Conservation (phyloP, 192 early-diverging fungal species). For the Cladochytrium replicatum region DNA sequence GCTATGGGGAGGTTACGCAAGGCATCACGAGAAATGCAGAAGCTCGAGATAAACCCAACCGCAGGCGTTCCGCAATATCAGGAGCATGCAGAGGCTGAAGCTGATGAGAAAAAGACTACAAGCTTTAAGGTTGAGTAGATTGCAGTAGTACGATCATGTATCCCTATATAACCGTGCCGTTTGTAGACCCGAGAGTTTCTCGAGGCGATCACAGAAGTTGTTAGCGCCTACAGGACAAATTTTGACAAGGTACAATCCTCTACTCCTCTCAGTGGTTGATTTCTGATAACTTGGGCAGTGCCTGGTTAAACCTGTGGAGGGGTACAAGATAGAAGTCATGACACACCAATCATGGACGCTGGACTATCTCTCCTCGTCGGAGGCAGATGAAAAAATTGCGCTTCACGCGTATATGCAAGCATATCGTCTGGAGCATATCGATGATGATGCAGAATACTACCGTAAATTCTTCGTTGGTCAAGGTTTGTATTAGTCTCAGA, state of each 20-base stretch:
- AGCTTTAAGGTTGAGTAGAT: not conserved
- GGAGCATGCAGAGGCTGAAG: not conserved
- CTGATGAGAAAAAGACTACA: not conserved
- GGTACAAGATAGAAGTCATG: not conserved
- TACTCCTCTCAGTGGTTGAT: not conserved
- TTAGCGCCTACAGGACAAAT: not conserved
- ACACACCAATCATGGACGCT: not conserved
- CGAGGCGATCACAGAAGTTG: not conserved
- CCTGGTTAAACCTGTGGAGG: not conserved
- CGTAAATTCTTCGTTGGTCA: not conserved
- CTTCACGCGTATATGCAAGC: not conserved
- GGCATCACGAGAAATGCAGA: not conserved
- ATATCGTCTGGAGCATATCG: not conserved
- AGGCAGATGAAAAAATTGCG: not conserved
- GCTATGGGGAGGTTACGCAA: not conserved
- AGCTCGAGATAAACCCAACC: too few species aligned
- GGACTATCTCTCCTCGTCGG: not conserved
- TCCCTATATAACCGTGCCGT: not conserved
- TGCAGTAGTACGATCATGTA: not conserved
- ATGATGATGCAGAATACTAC: not conserved
- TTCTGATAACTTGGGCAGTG: not conserved
- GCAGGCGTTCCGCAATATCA: too few species aligned
- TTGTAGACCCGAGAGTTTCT: not conserved
- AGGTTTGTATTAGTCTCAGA: not conserved
- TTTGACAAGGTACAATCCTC: not conserved